Evolutionary conservation across 78 protist species (phyloP), one percentile per base, ranked within the genome.

Genomic region (Ministeria vibrans): DNA sequence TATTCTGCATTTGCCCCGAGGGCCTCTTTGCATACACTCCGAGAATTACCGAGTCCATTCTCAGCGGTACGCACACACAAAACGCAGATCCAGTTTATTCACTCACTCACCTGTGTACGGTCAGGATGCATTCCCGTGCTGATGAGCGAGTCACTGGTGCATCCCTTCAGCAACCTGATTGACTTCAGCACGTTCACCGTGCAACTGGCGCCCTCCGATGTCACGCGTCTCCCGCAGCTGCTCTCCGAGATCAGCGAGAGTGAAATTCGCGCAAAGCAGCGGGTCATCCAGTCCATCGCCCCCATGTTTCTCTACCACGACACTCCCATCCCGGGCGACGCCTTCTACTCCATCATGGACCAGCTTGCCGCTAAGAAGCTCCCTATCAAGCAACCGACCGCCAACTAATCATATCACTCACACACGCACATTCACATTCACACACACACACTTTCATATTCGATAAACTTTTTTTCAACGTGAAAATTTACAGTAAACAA

Each of bases 81-180:
- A n/a, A n/a, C n/a, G n/a, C n/a, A n/a, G n/a, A n/a, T n/a, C n/a
- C n/a, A n/a, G n/a, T n/a, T n/a, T n/a, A n/a, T n/a, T n/a, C n/a
- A n/a, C n/a, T n/a, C n/a, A n/a, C n/a, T n/a, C n/a, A n/a, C n/a
- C n/a, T n/a, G n/a, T n/a, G n/a, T n/a, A n/a, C n/a, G n/a, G n/a
- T 46, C 41, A 20, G 81, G 81, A 0, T 77, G 81, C 81, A 77
- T 77, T 1, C 74, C 81, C 15, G 81, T 77, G 5, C 30, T 77
- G 22, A 28, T 77, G 36, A 42, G 49, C 39, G 81, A 77, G 34
- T 43, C 28, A 43, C 72, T 77, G 32, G 59, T 28, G 59, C 15
- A 41, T 55, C 81, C 81, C 0, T 77, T 61, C 44, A 73, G 62
- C 44, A 0, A 38, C 6, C n/a, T 41, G 36, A 28, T 77, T 6